A percentile compares a stretch with the other conserved stretches of the same genome.
These are phyloP conservation scores for Postia placenta DNA, from an alignment of 768 basidiomycete species.

Conservation along the genomic window DNA sequence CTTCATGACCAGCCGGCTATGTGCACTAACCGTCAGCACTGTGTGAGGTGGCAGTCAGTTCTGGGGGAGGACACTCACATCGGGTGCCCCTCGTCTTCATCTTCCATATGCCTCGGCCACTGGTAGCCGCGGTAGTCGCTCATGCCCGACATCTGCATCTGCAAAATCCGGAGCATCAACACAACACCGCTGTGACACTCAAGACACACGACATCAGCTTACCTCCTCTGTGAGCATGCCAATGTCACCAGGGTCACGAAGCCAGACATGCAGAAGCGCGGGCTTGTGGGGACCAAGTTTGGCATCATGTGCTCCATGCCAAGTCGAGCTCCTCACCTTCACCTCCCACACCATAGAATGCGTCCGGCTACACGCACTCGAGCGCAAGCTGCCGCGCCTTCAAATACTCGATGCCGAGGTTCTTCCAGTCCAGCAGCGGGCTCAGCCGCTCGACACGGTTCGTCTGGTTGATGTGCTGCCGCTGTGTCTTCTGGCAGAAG, in stretches of 20 bases:
- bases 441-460: constrained; percentile 94
- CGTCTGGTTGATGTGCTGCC: constrained; percentile 97
- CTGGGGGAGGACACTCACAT: constrained; percentile 47
- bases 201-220: constrained; percentile 15
- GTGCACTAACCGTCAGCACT: too few relatives aligned
- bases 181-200: too few relatives aligned
- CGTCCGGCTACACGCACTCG: constrained; percentile 91
- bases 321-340: constrained; percentile 53
- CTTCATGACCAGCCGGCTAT: constrained; percentile 84
- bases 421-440: constrained; percentile 97
- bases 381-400: constrained; percentile 91
- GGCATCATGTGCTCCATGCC: constrained; percentile 68
- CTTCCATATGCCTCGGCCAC: constrained; percentile 57
- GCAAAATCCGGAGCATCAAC: too few relatives aligned
- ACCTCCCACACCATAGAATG: constrained; percentile 62
- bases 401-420: constrained; percentile 92
- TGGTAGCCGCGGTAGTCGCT: constrained; percentile 76
- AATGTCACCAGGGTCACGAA: constrained; percentile 91
- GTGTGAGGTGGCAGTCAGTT: not conserved
- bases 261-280: constrained; percentile 67
- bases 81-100: constrained; percentile 89
- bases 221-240: constrained; percentile 87
- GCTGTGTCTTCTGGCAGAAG: constrained; percentile 79
- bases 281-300: constrained; percentile 82
- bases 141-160: constrained; percentile 86